A percentile compares a stretch with the other conserved stretches of the same genome.
Evolutionary conservation across 2,329 filamentous ascomycete species (phyloP).

Genomic region (Aureobasidium sp.): DNA sequence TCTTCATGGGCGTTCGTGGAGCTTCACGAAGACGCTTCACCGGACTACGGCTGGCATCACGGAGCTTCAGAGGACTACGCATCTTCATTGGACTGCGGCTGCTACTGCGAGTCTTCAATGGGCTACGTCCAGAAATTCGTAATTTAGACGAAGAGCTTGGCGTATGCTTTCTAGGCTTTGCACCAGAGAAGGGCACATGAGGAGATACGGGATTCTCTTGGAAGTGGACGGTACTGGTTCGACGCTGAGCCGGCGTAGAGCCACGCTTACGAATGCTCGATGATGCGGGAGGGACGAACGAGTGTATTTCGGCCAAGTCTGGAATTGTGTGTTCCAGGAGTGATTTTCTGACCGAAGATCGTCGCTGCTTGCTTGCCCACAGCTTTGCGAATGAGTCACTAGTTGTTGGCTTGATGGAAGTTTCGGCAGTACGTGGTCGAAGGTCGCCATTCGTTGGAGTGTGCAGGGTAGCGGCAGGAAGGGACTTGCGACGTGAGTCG

Average conservation of each 20-base stretch:
- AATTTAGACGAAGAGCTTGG: conserved; percentile 3
- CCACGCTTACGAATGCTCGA: not conserved
- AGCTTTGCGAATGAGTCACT: conserved; percentile 20
- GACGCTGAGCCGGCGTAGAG: not conserved
- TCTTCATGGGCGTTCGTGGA: conserved; percentile 19
- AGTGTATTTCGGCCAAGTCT: not conserved
- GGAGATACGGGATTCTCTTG: not conserved
- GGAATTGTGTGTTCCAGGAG: not conserved
- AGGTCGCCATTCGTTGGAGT: conserved; percentile 18
- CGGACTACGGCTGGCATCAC: conserved; percentile 17
- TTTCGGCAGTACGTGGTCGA: conserved; percentile 27
- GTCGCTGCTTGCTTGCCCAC: conserved; percentile 18
- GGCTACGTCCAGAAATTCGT: not conserved
- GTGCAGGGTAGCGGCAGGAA: conserved; percentile 21
- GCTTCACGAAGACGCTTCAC: conserved; percentile 21
- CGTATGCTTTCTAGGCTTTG: conserved; percentile 15
- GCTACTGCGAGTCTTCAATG: not conserved
- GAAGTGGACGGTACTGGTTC: not conserved
- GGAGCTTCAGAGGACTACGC: not conserved
- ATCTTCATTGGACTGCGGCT: not conserved
- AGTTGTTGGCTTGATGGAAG: conserved; percentile 22
- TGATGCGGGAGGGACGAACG: not conserved
- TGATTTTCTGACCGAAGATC: conserved; percentile 6
- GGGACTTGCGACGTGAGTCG: conserved; percentile 28
- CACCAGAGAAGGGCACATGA: conserved; percentile 1